Evolutionary conservation across 192 early-diverging fungal species (phyloP), one percentile per base, ranked within the genome.

Genomic region (Backusella sp.): DNA sequence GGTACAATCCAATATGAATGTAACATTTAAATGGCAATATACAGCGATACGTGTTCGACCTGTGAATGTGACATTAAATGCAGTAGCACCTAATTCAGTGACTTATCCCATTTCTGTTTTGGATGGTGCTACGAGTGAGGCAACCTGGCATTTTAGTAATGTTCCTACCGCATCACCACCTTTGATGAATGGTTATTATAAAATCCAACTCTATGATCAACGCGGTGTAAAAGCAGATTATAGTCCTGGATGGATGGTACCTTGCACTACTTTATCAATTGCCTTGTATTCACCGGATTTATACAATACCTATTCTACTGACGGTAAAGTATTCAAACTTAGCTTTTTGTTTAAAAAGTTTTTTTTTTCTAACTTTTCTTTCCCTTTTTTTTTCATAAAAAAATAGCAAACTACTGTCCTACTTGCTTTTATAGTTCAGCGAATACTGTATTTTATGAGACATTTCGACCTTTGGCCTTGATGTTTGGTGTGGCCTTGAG

Each of bases 161-260:
- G 9, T 36, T 17, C 66, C 66, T 15, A 68, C 32, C 7, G 17
- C 26, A 9, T 32, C 26, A 17, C 66, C 66, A 68, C 80, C 80
- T n/a, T 68, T 82, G 65, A 74, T 79, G 62, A 78, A 78, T 41
- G 81, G 77, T 5, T 73, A 37, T 35, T 82, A 82, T 65, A 78
- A 77, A 11, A 82, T 82, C 17, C 69, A 73, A 30, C 26, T 82
- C 1, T 76, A 76, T 44, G 81, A 82, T 67, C 81, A 82, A 59
- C 81, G 77, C 30, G 81, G 81, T 34, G 37, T 70, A 15, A 71
- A 65, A 6, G 77, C 71, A 9, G 41, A 41, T 15, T 39, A 74
- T 44, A 56, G 39, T 17, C 73, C 73, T 19, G 81, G 81, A 6
- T 82, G 81, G 81, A 59, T 79, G 11, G 23, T 53, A 0, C 81